These are phyloP conservation scores for Pelargonium fulgidum DNA, from an alignment of 441 rosid genomes.

Conservation along the genomic window DNA sequence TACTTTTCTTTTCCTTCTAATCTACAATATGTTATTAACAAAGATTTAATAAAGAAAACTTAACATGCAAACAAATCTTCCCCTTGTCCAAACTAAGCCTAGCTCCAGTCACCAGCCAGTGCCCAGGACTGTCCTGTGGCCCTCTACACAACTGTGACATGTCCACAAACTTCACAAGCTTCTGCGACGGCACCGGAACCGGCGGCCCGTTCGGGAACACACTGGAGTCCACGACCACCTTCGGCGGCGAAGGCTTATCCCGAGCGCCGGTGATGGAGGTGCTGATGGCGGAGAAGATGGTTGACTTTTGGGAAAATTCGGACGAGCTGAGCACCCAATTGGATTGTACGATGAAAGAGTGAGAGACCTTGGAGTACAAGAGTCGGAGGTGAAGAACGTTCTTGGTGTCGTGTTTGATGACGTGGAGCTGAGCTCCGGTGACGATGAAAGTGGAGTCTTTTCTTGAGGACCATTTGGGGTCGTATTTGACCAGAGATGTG, in stretches of 20 bases:
- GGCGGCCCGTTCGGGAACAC: constrained; percentile 86
- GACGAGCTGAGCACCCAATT: constrained; percentile 52
- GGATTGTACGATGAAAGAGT: constrained; percentile 35
- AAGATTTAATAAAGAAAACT: constrained; percentile 54
- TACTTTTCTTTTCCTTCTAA: too few species aligned
- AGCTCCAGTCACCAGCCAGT: constrained; percentile 84
- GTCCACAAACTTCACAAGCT: constrained; percentile 62
- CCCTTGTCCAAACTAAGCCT: constrained; percentile 62
- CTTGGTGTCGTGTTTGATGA: constrained; percentile 54
- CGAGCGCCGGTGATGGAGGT: constrained; percentile 38
- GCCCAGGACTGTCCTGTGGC: constrained; percentile 80
- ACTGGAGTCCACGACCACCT: constrained; percentile 58
- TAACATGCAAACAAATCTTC: constrained; percentile 64
- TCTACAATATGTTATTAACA: not conserved
- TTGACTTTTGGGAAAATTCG: constrained; percentile 50
- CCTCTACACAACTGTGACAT: constrained; percentile 66
- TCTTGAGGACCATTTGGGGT: constrained; percentile 37
- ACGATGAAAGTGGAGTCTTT: constrained; percentile 54
- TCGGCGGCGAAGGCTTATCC: constrained; percentile 31
- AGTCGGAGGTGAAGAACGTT: constrained; percentile 70
- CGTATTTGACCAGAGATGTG: constrained; percentile 60
- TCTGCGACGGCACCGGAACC: constrained; percentile 49
- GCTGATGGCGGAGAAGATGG: constrained; percentile 61
- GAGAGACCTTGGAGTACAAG: constrained; percentile 49
- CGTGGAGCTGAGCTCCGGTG: constrained; percentile 79